Evolutionary conservation across 2,329 filamentous ascomycete species (phyloP).

Genomic region (Clarireedia paspali): DNA sequence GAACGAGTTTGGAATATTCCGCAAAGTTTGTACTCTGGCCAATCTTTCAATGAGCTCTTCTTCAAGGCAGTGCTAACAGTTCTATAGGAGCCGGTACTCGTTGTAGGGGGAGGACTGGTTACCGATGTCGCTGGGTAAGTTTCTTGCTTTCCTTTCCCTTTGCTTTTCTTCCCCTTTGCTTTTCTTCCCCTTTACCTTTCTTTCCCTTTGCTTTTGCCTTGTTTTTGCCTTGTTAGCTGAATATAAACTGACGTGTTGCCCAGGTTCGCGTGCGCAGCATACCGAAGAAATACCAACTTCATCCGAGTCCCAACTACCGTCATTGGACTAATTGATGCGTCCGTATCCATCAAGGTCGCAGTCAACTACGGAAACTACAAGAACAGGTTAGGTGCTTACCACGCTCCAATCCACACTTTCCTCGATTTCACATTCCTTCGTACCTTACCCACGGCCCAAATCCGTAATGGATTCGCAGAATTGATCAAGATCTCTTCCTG

Average conservation of each 20-base stretch:
- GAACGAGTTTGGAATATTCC: constrained; percentile 63
- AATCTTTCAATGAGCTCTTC: neutral
- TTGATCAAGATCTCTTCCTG: constrained; percentile 71
- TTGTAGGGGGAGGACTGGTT: constrained; percentile 62
- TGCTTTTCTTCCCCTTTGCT: too few relatives aligned
- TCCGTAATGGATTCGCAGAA: constrained; percentile 68
- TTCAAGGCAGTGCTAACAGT: constrained; percentile 7
- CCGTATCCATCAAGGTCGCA: constrained; percentile 70
- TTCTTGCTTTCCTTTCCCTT: constrained; percentile 8
- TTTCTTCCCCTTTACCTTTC: too few relatives aligned
- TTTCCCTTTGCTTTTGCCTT: too few relatives aligned
- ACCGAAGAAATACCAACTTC: constrained; percentile 65
- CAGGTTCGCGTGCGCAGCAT: constrained; percentile 63
- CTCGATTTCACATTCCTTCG: constrained; percentile 67
- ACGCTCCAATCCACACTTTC: constrained; percentile 65
- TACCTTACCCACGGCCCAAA: constrained; percentile 58
- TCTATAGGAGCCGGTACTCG: constrained; percentile 52
- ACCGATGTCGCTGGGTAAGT: constrained; percentile 66
- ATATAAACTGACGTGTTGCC: constrained; percentile 17
- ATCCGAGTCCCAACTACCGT: constrained; percentile 68
- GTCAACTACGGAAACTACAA: constrained; percentile 73
- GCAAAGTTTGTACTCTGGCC: constrained; percentile 39
- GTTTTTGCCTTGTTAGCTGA: neutral
- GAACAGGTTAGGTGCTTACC: constrained; percentile 66
- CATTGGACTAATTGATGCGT: constrained; percentile 68